Evolutionary conservation across 2,329 filamentous ascomycete species (phyloP).

Genomic region (Fusarium mangiferae): DNA sequence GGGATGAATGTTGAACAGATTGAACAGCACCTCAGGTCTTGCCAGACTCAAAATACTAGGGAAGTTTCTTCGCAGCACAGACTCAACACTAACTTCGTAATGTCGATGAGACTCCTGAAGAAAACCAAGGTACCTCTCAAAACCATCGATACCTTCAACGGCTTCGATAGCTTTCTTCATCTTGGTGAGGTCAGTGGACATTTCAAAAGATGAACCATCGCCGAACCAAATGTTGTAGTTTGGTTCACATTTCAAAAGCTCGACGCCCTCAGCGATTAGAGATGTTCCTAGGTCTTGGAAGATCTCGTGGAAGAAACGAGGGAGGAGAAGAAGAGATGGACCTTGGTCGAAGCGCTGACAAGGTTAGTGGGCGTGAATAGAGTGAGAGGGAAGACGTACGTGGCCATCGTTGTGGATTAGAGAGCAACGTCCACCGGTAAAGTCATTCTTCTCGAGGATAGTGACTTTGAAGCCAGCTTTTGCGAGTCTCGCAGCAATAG

Average conservation of each 20-base stretch:
- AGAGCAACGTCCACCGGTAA: slow-evolving; percentile 77
- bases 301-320: slow-evolving; percentile 74
- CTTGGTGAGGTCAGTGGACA: slow-evolving; percentile 73
- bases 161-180: slow-evolving; percentile 79
- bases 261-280: slow-evolving; percentile 71
- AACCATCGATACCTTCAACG: slow-evolving; percentile 78
- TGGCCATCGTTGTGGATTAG: slow-evolving; percentile 68
- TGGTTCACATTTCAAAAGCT: slow-evolving; percentile 76
- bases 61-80: slow-evolving; percentile 76
- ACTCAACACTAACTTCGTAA: slow-evolving; percentile 73
- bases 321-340: slow-evolving; percentile 77
- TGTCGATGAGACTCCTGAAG: slow-evolving; percentile 74
- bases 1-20: slow-evolving; percentile 72
- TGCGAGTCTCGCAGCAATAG: slow-evolving; percentile 76
- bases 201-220: slow-evolving; percentile 71
- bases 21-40: slow-evolving; percentile 66
- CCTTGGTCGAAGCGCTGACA: slow-evolving; percentile 77
- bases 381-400: slow-evolving; percentile 1
- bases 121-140: slow-evolving; percentile 74
- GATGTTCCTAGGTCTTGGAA: slow-evolving; percentile 76
- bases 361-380: background rate
- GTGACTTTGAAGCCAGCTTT: slow-evolving; percentile 78
- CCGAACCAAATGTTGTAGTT: slow-evolving; percentile 82
- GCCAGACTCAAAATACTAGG: slow-evolving; percentile 67
- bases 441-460: slow-evolving; percentile 80